A percentile compares a stretch with the other conserved stretches of the same genome.
Conservation (phyloP, 2,329 filamentous ascomycete genomes). For the Ophiostoma quercus region DNA sequence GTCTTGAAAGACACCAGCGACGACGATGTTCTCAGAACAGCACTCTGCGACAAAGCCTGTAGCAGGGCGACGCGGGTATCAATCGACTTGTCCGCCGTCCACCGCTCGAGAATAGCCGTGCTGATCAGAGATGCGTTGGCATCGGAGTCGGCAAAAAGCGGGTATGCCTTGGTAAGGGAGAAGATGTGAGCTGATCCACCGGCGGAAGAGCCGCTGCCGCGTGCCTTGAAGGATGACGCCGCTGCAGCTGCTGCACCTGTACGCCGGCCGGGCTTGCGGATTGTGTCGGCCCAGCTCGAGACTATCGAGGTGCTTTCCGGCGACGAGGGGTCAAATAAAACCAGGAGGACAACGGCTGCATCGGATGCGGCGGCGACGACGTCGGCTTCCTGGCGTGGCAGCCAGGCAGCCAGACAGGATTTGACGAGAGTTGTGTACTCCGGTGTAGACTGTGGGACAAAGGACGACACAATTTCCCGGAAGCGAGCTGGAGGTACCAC, state of each 20-base stretch:
- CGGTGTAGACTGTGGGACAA: neutral
- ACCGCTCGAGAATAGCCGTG: conserved; percentile 47
- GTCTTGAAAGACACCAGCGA: conserved; percentile 38
- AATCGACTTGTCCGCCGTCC: conserved; percentile 46
- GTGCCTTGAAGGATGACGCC: conserved; percentile 25
- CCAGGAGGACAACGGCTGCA: conserved; percentile 47
- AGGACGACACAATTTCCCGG: neutral
- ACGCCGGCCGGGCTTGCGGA: conserved; percentile 32
- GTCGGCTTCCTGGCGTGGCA: conserved; percentile 48
- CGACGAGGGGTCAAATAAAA: conserved; percentile 28
- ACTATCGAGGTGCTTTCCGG: conserved; percentile 37
- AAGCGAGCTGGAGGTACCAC: conserved; percentile 15
- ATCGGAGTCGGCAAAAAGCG: conserved; percentile 32
- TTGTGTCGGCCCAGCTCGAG: conserved; percentile 43
- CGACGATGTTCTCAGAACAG: conserved; percentile 32
- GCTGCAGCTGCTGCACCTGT: conserved; percentile 15
- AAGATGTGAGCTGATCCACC: conserved; percentile 50
- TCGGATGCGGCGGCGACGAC: conserved; percentile 46
- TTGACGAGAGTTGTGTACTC: conserved; percentile 14
- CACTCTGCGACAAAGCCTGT: conserved; percentile 47
- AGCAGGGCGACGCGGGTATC: conserved; percentile 53
- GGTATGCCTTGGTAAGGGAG: conserved; percentile 48
- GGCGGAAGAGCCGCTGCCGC: conserved; percentile 27
- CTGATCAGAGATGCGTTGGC: conserved; percentile 28
- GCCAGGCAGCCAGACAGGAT: conserved; percentile 35